phyloP scores from a whole-genome alignment of 108 stramenopile genomes.

The Skeletonema costatum region DNA sequence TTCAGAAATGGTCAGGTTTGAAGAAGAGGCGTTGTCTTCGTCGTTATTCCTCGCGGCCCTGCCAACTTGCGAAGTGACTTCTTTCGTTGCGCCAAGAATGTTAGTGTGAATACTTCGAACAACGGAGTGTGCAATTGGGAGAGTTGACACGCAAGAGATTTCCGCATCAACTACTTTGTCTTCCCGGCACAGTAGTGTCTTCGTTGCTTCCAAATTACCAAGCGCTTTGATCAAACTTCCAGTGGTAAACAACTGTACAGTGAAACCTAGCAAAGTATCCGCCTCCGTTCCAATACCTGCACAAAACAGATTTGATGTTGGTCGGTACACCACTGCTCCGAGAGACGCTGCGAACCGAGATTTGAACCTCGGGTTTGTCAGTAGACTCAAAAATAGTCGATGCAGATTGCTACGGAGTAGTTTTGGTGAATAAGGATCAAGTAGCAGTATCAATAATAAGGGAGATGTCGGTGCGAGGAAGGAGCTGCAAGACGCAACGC shows the following conservation, averaged over 20 bases:
- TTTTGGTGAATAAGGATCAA: constrained; percentile 90
- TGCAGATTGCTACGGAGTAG: constrained; percentile 74
- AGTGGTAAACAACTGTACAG: constrained; percentile 91
- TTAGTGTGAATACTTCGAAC: constrained; percentile 87
- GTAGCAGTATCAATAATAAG: constrained; percentile 69
- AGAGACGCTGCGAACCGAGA: constrained; percentile 83
- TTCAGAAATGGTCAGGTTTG: constrained; percentile 74
- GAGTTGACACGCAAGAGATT: constrained; percentile 58
- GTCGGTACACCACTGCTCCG: constrained; percentile 83
- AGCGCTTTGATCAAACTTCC: constrained; percentile 86
- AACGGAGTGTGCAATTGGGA: constrained; percentile 80
- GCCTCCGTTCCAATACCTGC: constrained; percentile 90
- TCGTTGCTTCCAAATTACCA: constrained; percentile 69
- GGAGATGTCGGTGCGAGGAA: constrained; percentile 80
- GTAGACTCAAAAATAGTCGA: constrained; percentile 73
- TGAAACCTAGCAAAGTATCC: constrained; percentile 85
- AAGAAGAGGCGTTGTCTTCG: constrained; percentile 39
- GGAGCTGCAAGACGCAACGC: constrained; percentile 71
- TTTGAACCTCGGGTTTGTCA: constrained; percentile 85
- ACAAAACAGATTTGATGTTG: constrained; percentile 82
- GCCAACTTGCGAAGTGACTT: constrained; percentile 42
- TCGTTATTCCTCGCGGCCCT: constrained; percentile 63
- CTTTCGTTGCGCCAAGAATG: constrained; percentile 81
- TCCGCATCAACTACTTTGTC: constrained; percentile 42
- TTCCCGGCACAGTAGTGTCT: constrained; percentile 73